phyloP scores from a whole-genome alignment of 1,139 yeast genomes.

The Lodderomyces jiufengensis region DNA sequence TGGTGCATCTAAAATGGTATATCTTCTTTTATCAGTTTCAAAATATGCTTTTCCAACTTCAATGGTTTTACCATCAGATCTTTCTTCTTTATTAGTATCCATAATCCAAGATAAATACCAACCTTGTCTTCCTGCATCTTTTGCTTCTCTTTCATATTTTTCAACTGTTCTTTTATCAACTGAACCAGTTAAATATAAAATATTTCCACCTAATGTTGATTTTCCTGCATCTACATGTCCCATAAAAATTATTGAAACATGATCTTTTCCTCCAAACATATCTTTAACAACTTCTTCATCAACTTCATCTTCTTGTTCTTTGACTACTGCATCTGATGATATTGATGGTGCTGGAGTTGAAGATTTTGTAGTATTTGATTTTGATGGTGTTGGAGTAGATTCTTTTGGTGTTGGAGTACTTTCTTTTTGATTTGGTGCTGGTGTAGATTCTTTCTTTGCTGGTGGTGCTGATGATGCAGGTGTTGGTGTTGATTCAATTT shows the following conservation, averaged over 20 bases:
- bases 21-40: constrained; percentile 96
- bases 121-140: constrained; percentile 99
- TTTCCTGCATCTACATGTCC: constrained; percentile 99
- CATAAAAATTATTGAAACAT: constrained; percentile 94
- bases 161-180: constrained; percentile 99
- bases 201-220: constrained; percentile 98
- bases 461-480: constrained; percentile 5
- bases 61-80: constrained; percentile 97
- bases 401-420: constrained; percentile 10
- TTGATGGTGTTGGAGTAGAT: constrained; percentile 11
- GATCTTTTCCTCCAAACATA: constrained; percentile 96
- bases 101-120: constrained; percentile 99
- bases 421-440: constrained; percentile 13
- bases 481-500: too few relatives aligned
- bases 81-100: constrained; percentile 99
- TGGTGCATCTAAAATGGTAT: constrained; percentile 97
- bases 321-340: constrained; percentile 49
- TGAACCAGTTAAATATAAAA: constrained; percentile 88
- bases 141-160: constrained; percentile 96
- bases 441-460: constrained; percentile 14
- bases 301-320: constrained; percentile 79
- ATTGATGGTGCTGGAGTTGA: constrained; percentile 14
- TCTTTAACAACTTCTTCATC: constrained; percentile 89
- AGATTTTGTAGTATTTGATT: constrained; percentile 7
- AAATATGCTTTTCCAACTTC: constrained; percentile 98